These are phyloP conservation scores for Mentha longifolia DNA, from an alignment of 257 asterid genomes.

Conservation along the genomic window DNA sequence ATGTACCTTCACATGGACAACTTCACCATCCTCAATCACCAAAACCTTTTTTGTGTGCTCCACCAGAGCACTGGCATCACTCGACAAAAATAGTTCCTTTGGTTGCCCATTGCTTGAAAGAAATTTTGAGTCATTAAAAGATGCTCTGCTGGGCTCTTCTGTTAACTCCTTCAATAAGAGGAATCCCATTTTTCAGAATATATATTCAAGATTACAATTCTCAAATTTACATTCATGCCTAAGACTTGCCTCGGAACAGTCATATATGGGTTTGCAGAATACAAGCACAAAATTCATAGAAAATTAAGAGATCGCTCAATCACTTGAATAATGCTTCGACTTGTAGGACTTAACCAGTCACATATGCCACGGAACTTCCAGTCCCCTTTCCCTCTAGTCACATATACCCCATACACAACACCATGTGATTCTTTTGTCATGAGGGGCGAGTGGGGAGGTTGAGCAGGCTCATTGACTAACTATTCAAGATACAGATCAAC, in stretches of 20 bases:
- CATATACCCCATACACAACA: no score
- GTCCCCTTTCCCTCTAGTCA: not conserved
- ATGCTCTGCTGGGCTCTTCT: slow-evolving; percentile 54
- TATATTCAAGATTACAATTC: slow-evolving; percentile 8
- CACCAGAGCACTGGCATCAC: slow-evolving; percentile 92
- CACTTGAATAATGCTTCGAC: slow-evolving; percentile 1
- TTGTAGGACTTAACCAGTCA: slow-evolving; percentile 2
- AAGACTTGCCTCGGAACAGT: not conserved
- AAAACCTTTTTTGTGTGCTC: slow-evolving; percentile 92
- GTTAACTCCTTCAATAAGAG: slow-evolving; percentile 60
- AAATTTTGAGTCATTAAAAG: slow-evolving; percentile 62
- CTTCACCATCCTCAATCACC: slow-evolving; percentile 87
- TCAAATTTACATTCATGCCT: not conserved
- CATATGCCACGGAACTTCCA: not conserved
- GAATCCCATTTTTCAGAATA: slow-evolving; percentile 26
- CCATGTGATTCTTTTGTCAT: not conserved
- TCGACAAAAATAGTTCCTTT: slow-evolving; percentile 78
- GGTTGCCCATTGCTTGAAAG: slow-evolving; percentile 72
- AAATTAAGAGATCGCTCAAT: not conserved
- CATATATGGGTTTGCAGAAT: not conserved
- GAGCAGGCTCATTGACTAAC: not conserved
- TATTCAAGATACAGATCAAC: not conserved
- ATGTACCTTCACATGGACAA: slow-evolving; percentile 83
- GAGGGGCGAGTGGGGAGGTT: not conserved
- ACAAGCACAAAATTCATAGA: not conserved